Evolutionary conservation across 2,329 filamentous ascomycete genomes (phyloP), one percentile per base, ranked within the genome.

Genomic region (Didymella arachidicola): DNA sequence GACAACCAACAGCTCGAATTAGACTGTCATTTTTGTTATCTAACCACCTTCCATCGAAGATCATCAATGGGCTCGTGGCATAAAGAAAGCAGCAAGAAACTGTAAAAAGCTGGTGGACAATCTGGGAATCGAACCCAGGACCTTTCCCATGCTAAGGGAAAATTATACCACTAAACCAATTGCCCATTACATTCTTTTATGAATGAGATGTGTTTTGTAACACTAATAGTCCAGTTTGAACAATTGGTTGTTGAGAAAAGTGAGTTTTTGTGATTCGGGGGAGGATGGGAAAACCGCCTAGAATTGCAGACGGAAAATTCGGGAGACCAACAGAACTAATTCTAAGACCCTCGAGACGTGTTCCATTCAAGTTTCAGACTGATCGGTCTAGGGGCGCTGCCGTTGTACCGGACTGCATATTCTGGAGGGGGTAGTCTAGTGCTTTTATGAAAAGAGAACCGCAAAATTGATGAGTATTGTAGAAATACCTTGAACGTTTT

Each of bases 131-230:
- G 22, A 22, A 22, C 22, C 22, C 22, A 22, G 22, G 22, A 22
- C 22, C 22, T 22, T 22, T 22, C 22, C 22, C 22, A 22, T 22
- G 22, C 22, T 22, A 22, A 22, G 22, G 51, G 51, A 53, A 36
- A 41, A 53, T 53, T 53, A 53, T 53, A 53, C 51, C 51, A 53
- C 51, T 53, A 53, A 53, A 53, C 44, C 38, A 41, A 22, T 22
- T 7, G 38, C 38, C 38, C 38, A 2, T 36, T 7, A 14, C 25
- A 4, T 11, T 25, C 7, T 25, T 41, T 25, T 19, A 41, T 41
- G 38, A 19, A 41, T 6, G 8, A 7, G 1, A n/a, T 19, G 7
- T 2, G 3, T 3, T 2, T 2, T 22, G 3, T 22, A 22, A 22
- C 22, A 22, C 2, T 2, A 2, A 1, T 22, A 22, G 2, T 22